Base-by-base conservation (phyloP, 768 basidiomycete genomes). In the Tylopilus sp. region DNA sequence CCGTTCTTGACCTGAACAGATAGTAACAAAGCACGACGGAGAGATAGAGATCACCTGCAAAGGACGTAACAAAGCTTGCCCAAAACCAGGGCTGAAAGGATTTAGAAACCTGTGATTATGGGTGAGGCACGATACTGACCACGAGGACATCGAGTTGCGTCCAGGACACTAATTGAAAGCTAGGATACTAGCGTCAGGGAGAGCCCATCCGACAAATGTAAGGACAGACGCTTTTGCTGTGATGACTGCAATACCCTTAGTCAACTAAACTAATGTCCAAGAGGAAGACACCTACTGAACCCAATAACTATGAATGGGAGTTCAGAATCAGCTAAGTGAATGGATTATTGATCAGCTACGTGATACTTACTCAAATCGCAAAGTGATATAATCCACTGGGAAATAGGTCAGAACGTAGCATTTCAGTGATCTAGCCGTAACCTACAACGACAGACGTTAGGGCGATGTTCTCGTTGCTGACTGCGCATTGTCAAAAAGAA, bases 31-130 rank as follows among this genome's bases (percentile, higher is more conserved):
- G 69, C 6, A 75, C 70, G 33, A 76, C 45, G 2, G 82, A 75
- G 22, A 85, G 75, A 33, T 77, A 76, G 11, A 79, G 57, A 59
- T 85, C 84, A 17, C 77, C 78, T 11, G 71, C 60, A n/a, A 81
- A 75, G 0, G 76, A 74, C 1, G 76, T 64, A 6, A 74, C 77
- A 56, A 85, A 84, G 55, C 77, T 76, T 44, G 78, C 59, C 56
- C 82, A 84, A 57, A 85, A 70, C 31, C 79, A 61, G 26, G 60
- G 64, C 84, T 86, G 48, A 31, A 14, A 2, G 11, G 11, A 10
- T 22, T 52, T 19, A 30, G 25, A 21, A 42, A 25, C 4, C 4
- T 17, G 9, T 13, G 12, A 16, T 3, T 4, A 19, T 28, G 12
- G 31, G 36, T 22, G 12, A 21, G 8, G 44, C 21, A 19, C n/a